A percentile compares a stretch with the other conserved stretches of the same genome.
phyloP scores from a whole-genome alignment of 306 rosid genomes.

The Rubus idaeus region DNA sequence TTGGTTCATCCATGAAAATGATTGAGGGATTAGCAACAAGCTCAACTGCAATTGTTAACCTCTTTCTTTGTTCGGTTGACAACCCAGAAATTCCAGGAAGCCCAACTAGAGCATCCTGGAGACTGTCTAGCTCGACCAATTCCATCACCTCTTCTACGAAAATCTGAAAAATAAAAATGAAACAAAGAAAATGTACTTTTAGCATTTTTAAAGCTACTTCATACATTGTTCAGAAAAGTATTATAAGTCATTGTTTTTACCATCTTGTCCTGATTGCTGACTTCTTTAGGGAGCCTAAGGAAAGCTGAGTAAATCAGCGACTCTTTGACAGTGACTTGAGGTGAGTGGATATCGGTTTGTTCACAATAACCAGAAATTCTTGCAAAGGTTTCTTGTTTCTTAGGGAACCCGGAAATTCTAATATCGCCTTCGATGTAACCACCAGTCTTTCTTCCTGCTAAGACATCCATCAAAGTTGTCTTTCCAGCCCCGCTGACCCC shows the following conservation, averaged over 20 bases:
- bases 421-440: constrained; percentile 92
- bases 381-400: constrained; percentile 97
- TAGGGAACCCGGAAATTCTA: constrained; percentile 86
- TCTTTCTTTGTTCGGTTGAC: constrained; percentile 95
- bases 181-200: background rate
- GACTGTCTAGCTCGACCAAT: constrained; percentile 74
- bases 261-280: constrained; percentile 63
- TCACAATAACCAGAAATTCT: constrained; percentile 97
- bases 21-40: constrained; percentile 98
- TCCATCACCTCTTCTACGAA: constrained; percentile 96
- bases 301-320: constrained; percentile 94
- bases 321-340: constrained; percentile 89
- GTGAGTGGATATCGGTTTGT: constrained; percentile 97
- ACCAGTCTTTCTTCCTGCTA: constrained; percentile 96
- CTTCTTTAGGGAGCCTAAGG: constrained; percentile 94
- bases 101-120: constrained; percentile 89
- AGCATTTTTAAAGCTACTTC: constrained; percentile 25
- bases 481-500: constrained; percentile 99
- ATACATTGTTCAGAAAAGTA: constrained; percentile 6
- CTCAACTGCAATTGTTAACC: constrained; percentile 93
- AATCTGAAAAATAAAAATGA: constrained; percentile 41
- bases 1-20: constrained; percentile 99
- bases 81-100: constrained; percentile 92
- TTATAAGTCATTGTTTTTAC: constrained; percentile 40
- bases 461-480: constrained; percentile 98